phyloP scores from a whole-genome alignment of 495 filamentous ascomycete species.

The Cercophora samala region DNA sequence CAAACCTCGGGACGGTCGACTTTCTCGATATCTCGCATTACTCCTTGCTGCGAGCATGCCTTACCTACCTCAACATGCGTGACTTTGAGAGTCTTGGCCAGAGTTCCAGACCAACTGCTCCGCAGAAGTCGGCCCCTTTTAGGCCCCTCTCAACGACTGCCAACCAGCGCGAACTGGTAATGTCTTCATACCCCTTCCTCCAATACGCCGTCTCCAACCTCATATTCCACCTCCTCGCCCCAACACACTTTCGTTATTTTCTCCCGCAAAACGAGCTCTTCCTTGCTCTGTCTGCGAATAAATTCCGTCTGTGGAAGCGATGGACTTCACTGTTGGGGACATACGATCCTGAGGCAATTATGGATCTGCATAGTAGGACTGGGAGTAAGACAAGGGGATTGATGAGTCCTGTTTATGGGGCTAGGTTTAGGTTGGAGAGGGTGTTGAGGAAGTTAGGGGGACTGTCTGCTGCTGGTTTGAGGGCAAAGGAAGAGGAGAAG shows the following conservation, averaged over 20 bases:
- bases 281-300: slow-evolving; percentile 22
- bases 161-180: slow-evolving; percentile 31
- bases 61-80: slow-evolving; percentile 38
- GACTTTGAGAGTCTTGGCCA: slow-evolving; percentile 34
- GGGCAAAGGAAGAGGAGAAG: background rate
- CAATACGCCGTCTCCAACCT: slow-evolving; percentile 38
- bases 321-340: slow-evolving; percentile 38
- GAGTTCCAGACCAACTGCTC: background rate
- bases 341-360: slow-evolving; percentile 26
- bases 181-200: slow-evolving; percentile 37
- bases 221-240: slow-evolving; percentile 35
- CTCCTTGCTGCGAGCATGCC: slow-evolving; percentile 34
- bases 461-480: slow-evolving; percentile 9
- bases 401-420: slow-evolving; percentile 37
- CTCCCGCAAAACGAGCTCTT: slow-evolving; percentile 36
- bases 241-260: slow-evolving; percentile 34
- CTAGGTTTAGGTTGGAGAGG: slow-evolving; percentile 31
- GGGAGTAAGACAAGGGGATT: slow-evolving; percentile 16
- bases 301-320: slow-evolving; percentile 35
- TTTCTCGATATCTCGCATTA: slow-evolving; percentile 36
- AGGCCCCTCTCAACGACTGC: slow-evolving; percentile 7
- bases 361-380: slow-evolving; percentile 17
- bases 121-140: background rate
- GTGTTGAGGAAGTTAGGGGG: slow-evolving; percentile 29
- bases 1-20: slow-evolving; percentile 15